These are phyloP conservation scores for Cordyceps fumosorosea DNA, from an alignment of 2,329 filamentous ascomycete genomes.

Conservation along the genomic window DNA sequence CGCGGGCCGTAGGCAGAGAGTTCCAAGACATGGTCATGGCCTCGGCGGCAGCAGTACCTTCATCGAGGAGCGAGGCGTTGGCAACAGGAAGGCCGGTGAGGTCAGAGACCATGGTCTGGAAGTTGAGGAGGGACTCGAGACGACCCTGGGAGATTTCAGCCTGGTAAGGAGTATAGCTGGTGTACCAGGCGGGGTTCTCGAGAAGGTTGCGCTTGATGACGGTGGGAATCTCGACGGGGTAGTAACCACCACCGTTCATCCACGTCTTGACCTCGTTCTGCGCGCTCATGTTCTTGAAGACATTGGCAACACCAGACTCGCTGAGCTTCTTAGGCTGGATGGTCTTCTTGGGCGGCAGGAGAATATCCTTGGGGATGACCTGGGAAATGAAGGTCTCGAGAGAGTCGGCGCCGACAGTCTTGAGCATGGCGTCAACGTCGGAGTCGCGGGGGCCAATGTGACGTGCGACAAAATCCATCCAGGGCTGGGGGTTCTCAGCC, in stretches of 20 bases:
- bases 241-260: constrained; percentile 85
- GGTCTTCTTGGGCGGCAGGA: constrained; percentile 31
- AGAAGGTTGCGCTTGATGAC: constrained; percentile 91
- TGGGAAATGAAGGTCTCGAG: constrained; percentile 80
- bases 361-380: constrained; percentile 74
- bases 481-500: constrained; percentile 18
- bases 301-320: constrained; percentile 24
- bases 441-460: constrained; percentile 78
- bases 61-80: constrained; percentile 86
- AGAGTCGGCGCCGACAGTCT: constrained; percentile 60
- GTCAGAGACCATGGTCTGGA: constrained; percentile 87
- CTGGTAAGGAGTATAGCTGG: constrained; percentile 95
- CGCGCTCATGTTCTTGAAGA: constrained; percentile 24
- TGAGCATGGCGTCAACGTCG: constrained; percentile 71
- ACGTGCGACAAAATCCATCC: constrained; percentile 58
- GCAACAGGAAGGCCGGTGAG: constrained; percentile 80
- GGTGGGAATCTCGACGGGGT: constrained; percentile 75
- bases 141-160: constrained; percentile 95
- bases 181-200: constrained; percentile 95
- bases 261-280: constrained; percentile 45
- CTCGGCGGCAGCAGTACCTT: constrained; percentile 87
- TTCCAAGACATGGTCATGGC: constrained; percentile 92
- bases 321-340: constrained; percentile 50
- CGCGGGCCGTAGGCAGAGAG: constrained; percentile 61
- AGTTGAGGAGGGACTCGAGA: constrained; percentile 87